Evolutionary conservation across 2,329 filamentous ascomycete species (phyloP), one percentile per base, ranked within the genome.

Genomic region (Alternaria gansuensis): DNA sequence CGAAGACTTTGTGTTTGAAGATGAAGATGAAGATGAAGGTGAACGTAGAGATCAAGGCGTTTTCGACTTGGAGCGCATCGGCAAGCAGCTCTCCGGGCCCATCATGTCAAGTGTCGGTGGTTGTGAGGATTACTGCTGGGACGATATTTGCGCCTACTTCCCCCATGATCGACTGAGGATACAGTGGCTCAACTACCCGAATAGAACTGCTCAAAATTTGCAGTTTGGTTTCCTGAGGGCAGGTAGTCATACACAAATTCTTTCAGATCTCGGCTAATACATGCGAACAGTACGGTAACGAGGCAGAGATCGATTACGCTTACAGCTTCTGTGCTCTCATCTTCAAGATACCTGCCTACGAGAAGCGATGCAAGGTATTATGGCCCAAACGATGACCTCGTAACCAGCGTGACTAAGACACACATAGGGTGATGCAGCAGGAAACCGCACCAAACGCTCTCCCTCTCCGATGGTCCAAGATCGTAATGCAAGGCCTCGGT

Each of bases 311-410:
- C n/a, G 39, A 39, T 3, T 41, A 11, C 4, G 9, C 44, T 13
- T 67, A 67, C 46, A 63, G 54, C 10, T 51, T 51, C 40, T 63
- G 63, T 10, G 64, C 61, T 17, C 53, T 70, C 4, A 51, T 70
- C 40, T 50, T 70, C 49, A 31, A 28, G 2, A 54, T 67, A 10
- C 64, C 59, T 3, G 11, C 60, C 2, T 49, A 51, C 44, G 8
- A 33, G 8, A 46, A 59, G 26, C 54, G 62, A 11, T 40, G 9
- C 37, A 40, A 24, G 37, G 37, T 40, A 40, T 5, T 0, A 13
- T 4, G 23, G 0, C 11, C 17, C 9, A 40, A 9, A 33, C 7
- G 9, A 7, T 2, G 2, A 23, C 5, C 37, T 23, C 1, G 2
- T 2, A 6, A 21, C 8, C 8, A 17, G 37, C 4, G 5, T 5